A percentile compares a stretch with the other conserved stretches of the same genome.
These are phyloP conservation scores for Acorus gramineus DNA, from an alignment of 106 monocot genomes.

Conservation along the genomic window DNA sequence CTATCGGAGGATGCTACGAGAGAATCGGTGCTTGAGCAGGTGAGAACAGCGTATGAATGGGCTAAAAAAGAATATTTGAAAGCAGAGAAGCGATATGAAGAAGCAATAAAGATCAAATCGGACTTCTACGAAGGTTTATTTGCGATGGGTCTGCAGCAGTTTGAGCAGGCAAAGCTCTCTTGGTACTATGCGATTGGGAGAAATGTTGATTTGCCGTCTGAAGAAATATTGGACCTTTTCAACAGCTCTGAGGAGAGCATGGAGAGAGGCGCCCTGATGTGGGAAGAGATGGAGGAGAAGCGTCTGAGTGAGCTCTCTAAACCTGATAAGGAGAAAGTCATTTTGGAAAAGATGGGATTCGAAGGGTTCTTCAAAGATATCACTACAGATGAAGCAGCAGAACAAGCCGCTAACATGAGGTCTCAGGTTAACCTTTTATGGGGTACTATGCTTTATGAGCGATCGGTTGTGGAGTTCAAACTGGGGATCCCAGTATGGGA, in stretches of 20 bases:
- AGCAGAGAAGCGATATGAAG: slow-evolving; percentile 67
- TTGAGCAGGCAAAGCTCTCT: slow-evolving; percentile 82
- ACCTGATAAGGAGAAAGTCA: slow-evolving; percentile 41
- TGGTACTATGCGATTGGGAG: slow-evolving; percentile 64
- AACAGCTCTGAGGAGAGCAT: slow-evolving; percentile 77
- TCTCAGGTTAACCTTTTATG: slow-evolving; percentile 73
- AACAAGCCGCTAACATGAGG: slow-evolving; percentile 53
- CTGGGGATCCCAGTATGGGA: slow-evolving; percentile 59
- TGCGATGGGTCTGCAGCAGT: slow-evolving; percentile 69
- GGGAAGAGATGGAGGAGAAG: slow-evolving; percentile 63
- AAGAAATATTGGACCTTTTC: slow-evolving; percentile 53
- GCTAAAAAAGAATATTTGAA: slow-evolving; percentile 59
- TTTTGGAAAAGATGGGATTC: slow-evolving; percentile 57
- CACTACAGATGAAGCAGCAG: slow-evolving; percentile 64
- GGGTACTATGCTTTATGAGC: slow-evolving; percentile 85
- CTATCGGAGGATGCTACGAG: slow-evolving; percentile 37
- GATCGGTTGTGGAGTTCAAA: slow-evolving; percentile 80
- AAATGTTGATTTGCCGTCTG: slow-evolving; percentile 42
- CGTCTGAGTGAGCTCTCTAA: slow-evolving; percentile 39
- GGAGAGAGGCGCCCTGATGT: slow-evolving; percentile 76
- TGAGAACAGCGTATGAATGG: slow-evolving; percentile 64
- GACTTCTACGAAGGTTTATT: slow-evolving; percentile 79
- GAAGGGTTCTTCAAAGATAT: slow-evolving; percentile 36
- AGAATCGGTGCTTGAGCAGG: slow-evolving; percentile 37
- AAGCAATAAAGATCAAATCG: slow-evolving; percentile 65